These are phyloP conservation scores for Elsinoe necatrix DNA, from an alignment of 2,329 filamentous ascomycete species.

Conservation along the genomic window DNA sequence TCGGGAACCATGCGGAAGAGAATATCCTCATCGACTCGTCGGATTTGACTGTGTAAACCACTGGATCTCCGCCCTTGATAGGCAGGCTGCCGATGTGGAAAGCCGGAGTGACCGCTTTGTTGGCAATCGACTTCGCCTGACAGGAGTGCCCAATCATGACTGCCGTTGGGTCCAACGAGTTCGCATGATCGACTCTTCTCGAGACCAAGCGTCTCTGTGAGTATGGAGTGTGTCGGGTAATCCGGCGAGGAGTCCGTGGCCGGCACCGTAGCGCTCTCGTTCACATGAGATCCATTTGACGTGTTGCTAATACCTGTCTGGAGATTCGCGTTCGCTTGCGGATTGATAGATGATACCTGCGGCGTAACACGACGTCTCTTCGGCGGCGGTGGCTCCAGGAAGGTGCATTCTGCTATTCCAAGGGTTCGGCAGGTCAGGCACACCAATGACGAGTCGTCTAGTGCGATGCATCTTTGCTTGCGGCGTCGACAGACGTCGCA, in stretches of 20 bases:
- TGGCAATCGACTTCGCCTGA: neutral
- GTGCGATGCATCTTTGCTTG: conserved; percentile 24
- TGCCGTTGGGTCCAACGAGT: conserved; percentile 24
- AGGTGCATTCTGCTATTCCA: conserved; percentile 66
- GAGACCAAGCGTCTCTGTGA: conserved; percentile 52
- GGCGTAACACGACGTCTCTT: conserved; percentile 15
- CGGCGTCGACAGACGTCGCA: conserved; percentile 21
- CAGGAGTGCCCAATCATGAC: conserved; percentile 9
- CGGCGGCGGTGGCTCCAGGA: conserved; percentile 37
- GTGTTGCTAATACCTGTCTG: conserved; percentile 14
- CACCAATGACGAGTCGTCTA: conserved; percentile 19
- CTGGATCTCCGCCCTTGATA: too few species aligned
- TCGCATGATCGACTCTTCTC: conserved; percentile 26
- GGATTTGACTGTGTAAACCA: conserved; percentile 3
- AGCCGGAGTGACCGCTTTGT: conserved; percentile 11
- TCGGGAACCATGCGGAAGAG: conserved; percentile 60
- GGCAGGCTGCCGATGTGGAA: neutral
- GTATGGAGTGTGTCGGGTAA: conserved; percentile 55
- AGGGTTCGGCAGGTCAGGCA: conserved; percentile 45
- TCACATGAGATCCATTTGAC: neutral
- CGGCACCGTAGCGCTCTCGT: conserved; percentile 27
- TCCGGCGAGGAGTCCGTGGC: conserved; percentile 65
- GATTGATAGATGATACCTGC: neutral
- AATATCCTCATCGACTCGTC: conserved; percentile 16
- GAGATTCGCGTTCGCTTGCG: neutral